These are phyloP conservation scores for Sphaerulina populicola DNA, from an alignment of 2,329 filamentous ascomycete species.

Conservation along the genomic window DNA sequence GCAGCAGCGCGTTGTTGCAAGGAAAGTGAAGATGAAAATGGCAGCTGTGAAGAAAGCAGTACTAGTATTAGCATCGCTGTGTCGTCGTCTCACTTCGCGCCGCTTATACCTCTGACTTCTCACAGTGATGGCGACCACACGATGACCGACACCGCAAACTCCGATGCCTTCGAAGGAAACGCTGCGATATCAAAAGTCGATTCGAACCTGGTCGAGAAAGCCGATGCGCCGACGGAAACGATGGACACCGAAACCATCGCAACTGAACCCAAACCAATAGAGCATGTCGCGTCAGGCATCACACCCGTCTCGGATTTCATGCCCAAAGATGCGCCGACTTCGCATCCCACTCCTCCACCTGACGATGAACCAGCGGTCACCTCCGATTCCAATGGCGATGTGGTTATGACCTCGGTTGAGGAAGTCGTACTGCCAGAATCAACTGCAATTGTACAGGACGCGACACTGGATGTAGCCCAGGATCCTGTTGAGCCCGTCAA, in stretches of 20 bases:
- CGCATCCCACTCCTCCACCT: conserved; percentile 38
- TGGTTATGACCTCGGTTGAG: conserved; percentile 22
- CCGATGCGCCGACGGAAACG: conserved; percentile 18
- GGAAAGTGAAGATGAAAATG: not conserved
- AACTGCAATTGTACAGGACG: conserved; percentile 7
- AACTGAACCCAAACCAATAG: conserved; percentile 32
- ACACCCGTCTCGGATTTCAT: conserved; percentile 39
- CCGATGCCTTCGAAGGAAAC: conserved; percentile 22
- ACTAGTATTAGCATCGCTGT: not conserved
- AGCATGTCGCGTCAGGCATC: conserved; percentile 39
- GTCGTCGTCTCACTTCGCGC: not conserved
- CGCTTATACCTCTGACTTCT: conserved; percentile 2
- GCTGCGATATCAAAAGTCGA: conserved; percentile 17
- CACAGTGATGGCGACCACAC: conserved; percentile 3
- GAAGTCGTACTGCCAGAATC: conserved; percentile 9
- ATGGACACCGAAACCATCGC: conserved; percentile 22
- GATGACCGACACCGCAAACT: conserved; percentile 13
- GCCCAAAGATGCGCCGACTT: conserved; percentile 36
- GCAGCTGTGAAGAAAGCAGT: not conserved
- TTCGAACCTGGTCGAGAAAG: conserved; percentile 12
- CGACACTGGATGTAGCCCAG: conserved; percentile 10
- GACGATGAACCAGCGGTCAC: conserved; percentile 34
- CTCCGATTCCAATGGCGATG: conserved; percentile 25
- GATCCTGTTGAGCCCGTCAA: conserved; percentile 2
- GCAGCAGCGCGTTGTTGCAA: not conserved